These are phyloP conservation scores for Verticillium nonalfalfae DNA, from an alignment of 2,329 filamentous ascomycete genomes.

Conservation along the genomic window DNA sequence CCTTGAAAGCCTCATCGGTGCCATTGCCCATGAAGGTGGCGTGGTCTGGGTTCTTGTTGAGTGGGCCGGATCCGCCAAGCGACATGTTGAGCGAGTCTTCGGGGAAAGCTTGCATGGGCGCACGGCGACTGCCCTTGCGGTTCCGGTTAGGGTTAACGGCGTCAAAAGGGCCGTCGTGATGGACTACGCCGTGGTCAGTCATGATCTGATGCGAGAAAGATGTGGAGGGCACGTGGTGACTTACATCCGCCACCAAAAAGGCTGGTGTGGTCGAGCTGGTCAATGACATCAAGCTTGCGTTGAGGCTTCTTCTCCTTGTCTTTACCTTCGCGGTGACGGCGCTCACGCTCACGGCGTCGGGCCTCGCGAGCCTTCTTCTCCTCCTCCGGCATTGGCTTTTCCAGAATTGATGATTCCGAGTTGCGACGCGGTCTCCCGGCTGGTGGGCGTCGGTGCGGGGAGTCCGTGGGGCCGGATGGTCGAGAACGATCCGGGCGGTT, in stretches of 20 bases:
- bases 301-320: slow-evolving; percentile 43
- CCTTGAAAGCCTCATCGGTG: slow-evolving; percentile 78
- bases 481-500: slow-evolving; percentile 18
- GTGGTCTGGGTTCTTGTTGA: slow-evolving; percentile 77
- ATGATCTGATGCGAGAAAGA: background rate
- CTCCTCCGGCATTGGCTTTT: slow-evolving; percentile 55
- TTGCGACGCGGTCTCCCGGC: slow-evolving; percentile 61
- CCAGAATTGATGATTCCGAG: slow-evolving; percentile 69
- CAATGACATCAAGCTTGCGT: slow-evolving; percentile 76
- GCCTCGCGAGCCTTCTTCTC: slow-evolving; percentile 44
- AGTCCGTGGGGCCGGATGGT: slow-evolving; percentile 23
- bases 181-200: slow-evolving; percentile 50
- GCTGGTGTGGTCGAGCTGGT: slow-evolving; percentile 92
- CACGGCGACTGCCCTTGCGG: slow-evolving; percentile 70
- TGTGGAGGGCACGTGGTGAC: slow-evolving; percentile 26
- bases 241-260: slow-evolving; percentile 88
- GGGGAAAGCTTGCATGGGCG: slow-evolving; percentile 95
- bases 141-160: slow-evolving; percentile 94
- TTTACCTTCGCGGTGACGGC: slow-evolving; percentile 40
- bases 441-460: slow-evolving; percentile 27
- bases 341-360: slow-evolving; percentile 45
- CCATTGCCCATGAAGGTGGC: slow-evolving; percentile 77
- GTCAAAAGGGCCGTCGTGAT: slow-evolving; percentile 96
- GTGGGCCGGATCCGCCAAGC: slow-evolving; percentile 77
- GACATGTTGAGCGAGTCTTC: slow-evolving; percentile 89